Base-by-base conservation (phyloP, 805 yeast species). In the Hemisphaericaspora nanyangensis region DNA sequence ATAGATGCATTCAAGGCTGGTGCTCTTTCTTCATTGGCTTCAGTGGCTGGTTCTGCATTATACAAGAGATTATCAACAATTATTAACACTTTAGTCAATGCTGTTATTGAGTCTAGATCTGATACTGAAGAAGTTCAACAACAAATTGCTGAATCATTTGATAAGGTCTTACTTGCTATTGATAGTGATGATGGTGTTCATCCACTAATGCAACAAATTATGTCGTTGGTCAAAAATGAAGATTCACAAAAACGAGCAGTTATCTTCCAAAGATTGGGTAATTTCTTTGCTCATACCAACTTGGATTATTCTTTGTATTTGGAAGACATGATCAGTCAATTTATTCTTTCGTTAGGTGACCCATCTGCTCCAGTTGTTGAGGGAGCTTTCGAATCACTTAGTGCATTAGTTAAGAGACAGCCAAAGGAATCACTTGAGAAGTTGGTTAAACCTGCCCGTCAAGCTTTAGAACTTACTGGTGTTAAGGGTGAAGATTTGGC, bases 11-110 rank as follows among this genome's bases (percentile, higher is more conserved):
- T 82, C 66, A 87, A 89, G 64, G 95, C 96, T n/a, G 73, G 76
- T 39, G 95, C 96, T 3, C 68, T 90, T 42, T 87, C 93, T 17
- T 79, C 95, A 0, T 73, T 90, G 58, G 95, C 95, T 1, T 80
- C 85, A 37, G 96, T 87, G 35, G 96, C 96, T 17, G 97, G 96
- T 18, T 61, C 78, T 27, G 86, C 95, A 0, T 65, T 89, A 47
- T 80, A 81, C 70, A 78, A 73, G 50, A 78, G 91, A 47, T 70
- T 91, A 43, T 72, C 88, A 0, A 63, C 78, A 4, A 85, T 93
- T 44, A 78, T 91, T 42, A 83, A 82, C 51, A 72, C 90, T 0
- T 68, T 93, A 37, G 80, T 90, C 17, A 77, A 76, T 41, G 78
- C 87, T 15, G 59, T 75, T 17, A 53, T 82, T 20, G 65, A 67